Evolutionary conservation across 768 basidiomycete species (phyloP).

Genomic region (Boletus rubroflammeus): DNA sequence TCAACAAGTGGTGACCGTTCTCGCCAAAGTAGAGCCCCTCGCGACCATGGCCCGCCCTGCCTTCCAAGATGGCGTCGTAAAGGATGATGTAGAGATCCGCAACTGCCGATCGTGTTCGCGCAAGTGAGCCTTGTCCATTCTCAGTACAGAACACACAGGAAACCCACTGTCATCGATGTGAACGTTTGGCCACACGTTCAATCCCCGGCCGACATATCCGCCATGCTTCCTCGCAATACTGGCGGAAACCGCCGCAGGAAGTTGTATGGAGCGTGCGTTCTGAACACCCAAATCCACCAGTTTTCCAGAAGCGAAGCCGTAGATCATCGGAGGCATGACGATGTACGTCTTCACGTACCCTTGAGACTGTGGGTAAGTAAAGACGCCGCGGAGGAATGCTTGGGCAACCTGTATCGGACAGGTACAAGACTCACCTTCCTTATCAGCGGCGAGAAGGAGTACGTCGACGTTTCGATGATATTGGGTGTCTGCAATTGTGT

Average conservation of each 20-base stretch:
- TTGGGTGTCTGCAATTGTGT: constrained; percentile 41
- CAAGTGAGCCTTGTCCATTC: background rate
- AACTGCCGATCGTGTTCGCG: constrained; percentile 2
- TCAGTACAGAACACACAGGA: background rate
- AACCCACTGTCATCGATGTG: constrained; percentile 45
- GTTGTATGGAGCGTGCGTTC: constrained; percentile 52
- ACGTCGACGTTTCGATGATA: constrained; percentile 52
- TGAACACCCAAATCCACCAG: constrained; percentile 44
- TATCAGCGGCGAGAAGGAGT: constrained; percentile 44
- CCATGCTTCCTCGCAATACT: constrained; percentile 48
- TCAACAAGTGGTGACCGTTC: constrained; percentile 47
- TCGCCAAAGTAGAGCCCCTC: constrained; percentile 55
- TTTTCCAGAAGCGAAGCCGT: constrained; percentile 46
- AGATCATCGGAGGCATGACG: constrained; percentile 56
- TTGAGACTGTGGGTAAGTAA: background rate
- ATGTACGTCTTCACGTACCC: constrained; percentile 37
- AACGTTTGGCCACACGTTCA: constrained; percentile 60
- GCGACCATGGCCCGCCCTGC: constrained; percentile 25
- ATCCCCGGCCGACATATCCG: constrained; percentile 56
- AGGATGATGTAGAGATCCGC: constrained; percentile 44
- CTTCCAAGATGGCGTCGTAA: constrained; percentile 36
- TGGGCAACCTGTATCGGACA: too few relatives aligned
- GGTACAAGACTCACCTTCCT: constrained; percentile 35
- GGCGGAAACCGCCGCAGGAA: constrained; percentile 46
- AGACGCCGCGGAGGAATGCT: background rate